Percentiles rank a stretch among this genome's conserved stretches.
Conservation (phyloP, 768 basidiomycete genomes). For the Lactifluus echinatus region DNA sequence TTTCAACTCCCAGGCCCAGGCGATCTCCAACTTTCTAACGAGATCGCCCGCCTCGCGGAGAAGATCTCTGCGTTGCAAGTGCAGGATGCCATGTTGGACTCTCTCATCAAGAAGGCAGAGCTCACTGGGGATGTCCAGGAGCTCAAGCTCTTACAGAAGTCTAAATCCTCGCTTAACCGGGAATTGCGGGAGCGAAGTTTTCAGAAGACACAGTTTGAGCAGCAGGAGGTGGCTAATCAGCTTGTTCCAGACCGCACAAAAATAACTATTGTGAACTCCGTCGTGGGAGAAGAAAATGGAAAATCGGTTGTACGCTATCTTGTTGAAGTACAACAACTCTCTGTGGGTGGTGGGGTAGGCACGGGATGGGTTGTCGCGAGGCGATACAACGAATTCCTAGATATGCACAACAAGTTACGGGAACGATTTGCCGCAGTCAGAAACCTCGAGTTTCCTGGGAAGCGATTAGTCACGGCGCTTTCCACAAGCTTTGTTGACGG, state of each 20-base stretch:
- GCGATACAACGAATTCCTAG: conserved; percentile 91
- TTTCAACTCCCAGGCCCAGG: conserved; percentile 81
- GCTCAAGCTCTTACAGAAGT: conserved; percentile 70
- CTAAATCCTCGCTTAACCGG: conserved; percentile 70
- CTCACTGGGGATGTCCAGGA: conserved; percentile 86
- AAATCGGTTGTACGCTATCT: conserved; percentile 90
- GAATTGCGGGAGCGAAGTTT: conserved; percentile 81
- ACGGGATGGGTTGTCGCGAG: conserved; percentile 92
- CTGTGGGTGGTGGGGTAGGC: conserved; percentile 64
- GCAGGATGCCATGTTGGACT: conserved; percentile 79
- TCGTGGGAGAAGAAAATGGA: conserved; percentile 74
- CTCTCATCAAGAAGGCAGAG: conserved; percentile 90
- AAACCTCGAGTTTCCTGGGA: conserved; percentile 84
- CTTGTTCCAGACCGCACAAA: conserved; percentile 76
- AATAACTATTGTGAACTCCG: conserved; percentile 78
- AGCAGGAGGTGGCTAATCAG: conserved; percentile 87
- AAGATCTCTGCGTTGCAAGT: conserved; percentile 69
- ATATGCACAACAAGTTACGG: conserved; percentile 76
- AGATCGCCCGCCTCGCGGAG: conserved; percentile 70
- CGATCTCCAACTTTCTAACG: conserved; percentile 79
- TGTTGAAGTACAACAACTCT: conserved; percentile 84
- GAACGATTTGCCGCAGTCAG: conserved; percentile 64
- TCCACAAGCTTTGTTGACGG: conserved; percentile 84
- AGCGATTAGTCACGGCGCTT: conserved; percentile 81
- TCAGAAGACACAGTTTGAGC: conserved; percentile 88